Base-by-base conservation (phyloP, 176 grass and related monocot genomes). In the Hordeum marinum region DNA sequence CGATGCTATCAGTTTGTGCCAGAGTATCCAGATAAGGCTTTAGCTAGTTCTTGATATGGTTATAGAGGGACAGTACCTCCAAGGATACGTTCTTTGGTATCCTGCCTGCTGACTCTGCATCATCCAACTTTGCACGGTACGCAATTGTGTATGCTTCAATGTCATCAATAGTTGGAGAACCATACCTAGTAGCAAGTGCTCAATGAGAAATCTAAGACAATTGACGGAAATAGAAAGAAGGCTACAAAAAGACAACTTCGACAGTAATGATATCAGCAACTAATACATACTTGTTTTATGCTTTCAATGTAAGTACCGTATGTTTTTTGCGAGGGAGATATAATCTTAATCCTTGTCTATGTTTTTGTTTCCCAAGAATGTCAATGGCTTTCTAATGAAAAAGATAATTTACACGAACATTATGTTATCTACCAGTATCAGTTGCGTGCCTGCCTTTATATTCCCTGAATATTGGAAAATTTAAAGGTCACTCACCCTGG, bases 141-240 rank as follows among this genome's bases (percentile, higher is more conserved):
- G 91, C 91, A 63, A 85, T 88, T 62, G 96, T 92, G 72, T 94
- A 96, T 2, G 91, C 91, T 86, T 99, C 93, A n/a, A 99, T 92
- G 35, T 96, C 96, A 80, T 84, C 88, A 63, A 99, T 96, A 76
- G 87, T 92, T 54, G 93, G 96, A 78, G 96, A 99, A 88, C 96
- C 93, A 82, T 96, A 99, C 88, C 96, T 98, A 45, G 52, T 48
- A 76, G 46, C 21, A 85, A 45, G 54, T 59, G 57, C 10, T 82
- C 48, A 7, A 77, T 97, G 45, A 94, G 66, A 90, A 80, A 40
- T 69, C 9, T 61, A 61, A 46, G 8, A 77, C 41, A 52, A 69
- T 75, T 87, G 21, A 61, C 17, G 23, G 4, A 18, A 76, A 29
- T 5, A 41, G 60, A 54, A 83, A 50, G 41, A 66, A 36, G 3